A percentile compares a stretch with the other conserved stretches of the same genome.
phyloP scores from a whole-genome alignment of 2,329 filamentous ascomycete species.

The Ceratocystis eucalypticola region DNA sequence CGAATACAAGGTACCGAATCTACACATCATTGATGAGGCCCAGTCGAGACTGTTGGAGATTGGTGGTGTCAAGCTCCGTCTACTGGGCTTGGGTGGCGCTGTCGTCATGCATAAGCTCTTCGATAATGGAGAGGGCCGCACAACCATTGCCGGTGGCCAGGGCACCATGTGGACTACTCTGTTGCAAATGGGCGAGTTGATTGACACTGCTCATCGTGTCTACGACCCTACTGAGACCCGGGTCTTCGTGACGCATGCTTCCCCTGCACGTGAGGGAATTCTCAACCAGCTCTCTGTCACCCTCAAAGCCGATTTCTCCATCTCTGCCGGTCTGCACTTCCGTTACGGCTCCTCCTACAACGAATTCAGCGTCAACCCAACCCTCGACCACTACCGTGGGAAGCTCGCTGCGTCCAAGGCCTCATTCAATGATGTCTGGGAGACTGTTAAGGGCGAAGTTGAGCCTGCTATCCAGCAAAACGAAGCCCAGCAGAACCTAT shows the following conservation, averaged over 20 bases:
- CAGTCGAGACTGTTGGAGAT: slow-evolving; percentile 90
- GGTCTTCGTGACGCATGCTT: slow-evolving; percentile 92
- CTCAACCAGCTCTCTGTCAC: slow-evolving; percentile 95
- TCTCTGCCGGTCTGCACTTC: slow-evolving; percentile 96
- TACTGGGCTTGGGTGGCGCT: slow-evolving; percentile 84
- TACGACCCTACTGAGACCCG: slow-evolving; percentile 97
- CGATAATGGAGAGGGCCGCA: slow-evolving; percentile 94
- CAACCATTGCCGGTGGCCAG: slow-evolving; percentile 94
- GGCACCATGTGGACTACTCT: slow-evolving; percentile 99
- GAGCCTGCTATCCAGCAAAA: slow-evolving; percentile 89
- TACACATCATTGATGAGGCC: slow-evolving; percentile 97
- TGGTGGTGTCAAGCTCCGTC: slow-evolving; percentile 86
- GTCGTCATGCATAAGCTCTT: slow-evolving; percentile 99
- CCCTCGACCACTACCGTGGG: slow-evolving; percentile 92
- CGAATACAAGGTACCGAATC: slow-evolving; percentile 94
- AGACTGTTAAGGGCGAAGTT: slow-evolving; percentile 92
- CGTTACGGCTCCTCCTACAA: slow-evolving; percentile 98
- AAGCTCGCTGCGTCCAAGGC: slow-evolving; percentile 97
- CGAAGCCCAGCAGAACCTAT: slow-evolving; percentile 79
- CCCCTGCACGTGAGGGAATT: slow-evolving; percentile 88
- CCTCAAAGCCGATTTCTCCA: slow-evolving; percentile 93
- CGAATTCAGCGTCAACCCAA: slow-evolving; percentile 97
- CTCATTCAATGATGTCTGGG: slow-evolving; percentile 98
- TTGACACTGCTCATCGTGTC: slow-evolving; percentile 94
- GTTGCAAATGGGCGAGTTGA: slow-evolving; percentile 92